Evolutionary conservation across 2,329 filamentous ascomycete species (phyloP).

Genomic region (Penicillium sp.): DNA sequence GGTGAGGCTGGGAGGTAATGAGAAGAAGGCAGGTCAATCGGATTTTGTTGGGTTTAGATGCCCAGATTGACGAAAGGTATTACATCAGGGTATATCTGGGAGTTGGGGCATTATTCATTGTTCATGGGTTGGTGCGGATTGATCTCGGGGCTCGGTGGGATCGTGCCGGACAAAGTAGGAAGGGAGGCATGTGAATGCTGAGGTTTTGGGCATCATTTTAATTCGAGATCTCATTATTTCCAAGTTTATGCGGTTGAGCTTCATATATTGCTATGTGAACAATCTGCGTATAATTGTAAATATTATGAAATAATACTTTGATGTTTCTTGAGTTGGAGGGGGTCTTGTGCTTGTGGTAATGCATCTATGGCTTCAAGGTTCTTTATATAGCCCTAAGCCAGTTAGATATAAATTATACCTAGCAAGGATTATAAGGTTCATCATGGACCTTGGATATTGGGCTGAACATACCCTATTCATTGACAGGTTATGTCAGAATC

Average conservation of each 20-base stretch:
- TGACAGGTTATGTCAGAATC: no score
- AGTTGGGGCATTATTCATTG: background rate
- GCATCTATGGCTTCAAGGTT: background rate
- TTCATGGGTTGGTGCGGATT: background rate
- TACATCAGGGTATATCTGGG: background rate
- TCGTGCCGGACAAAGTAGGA: constrained; percentile 1
- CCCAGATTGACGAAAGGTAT: background rate
- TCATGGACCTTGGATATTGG: no score
- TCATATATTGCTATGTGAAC: no score
- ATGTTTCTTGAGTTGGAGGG: background rate
- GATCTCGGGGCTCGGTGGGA: background rate
- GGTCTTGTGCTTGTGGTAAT: background rate
- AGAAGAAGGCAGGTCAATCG: background rate
- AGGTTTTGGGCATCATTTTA: background rate
- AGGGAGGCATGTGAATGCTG: constrained; percentile 1
- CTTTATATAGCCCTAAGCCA: no score
- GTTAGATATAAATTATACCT: no score
- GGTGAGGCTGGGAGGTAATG: background rate
- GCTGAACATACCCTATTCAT: no score
- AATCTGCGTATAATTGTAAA: no score
- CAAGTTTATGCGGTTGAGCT: no score
- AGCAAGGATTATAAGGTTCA: no score
- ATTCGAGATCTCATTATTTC: no score
- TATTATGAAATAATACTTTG: background rate
- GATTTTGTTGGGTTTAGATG: background rate